Evolutionary conservation across 2,329 filamentous ascomycete species (phyloP).

Genomic region (Cladorrhinum sp.): DNA sequence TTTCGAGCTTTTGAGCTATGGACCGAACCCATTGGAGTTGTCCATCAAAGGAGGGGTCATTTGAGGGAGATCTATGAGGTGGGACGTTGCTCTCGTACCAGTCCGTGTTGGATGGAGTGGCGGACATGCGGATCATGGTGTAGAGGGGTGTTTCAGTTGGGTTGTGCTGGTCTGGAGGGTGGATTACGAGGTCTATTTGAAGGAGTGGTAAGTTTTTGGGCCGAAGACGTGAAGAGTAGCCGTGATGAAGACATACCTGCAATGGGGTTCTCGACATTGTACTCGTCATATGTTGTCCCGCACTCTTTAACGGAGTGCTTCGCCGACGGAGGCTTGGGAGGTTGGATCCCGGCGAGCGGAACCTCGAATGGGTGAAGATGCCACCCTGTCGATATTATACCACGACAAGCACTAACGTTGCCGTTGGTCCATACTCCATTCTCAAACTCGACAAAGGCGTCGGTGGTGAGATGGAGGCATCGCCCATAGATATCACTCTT

Average conservation of each 20-base stretch:
- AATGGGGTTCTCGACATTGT: slow-evolving; percentile 43
- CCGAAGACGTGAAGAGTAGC: background rate
- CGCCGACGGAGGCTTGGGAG: slow-evolving; percentile 11
- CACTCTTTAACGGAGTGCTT: slow-evolving; percentile 45
- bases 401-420: slow-evolving; percentile 44
- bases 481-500: slow-evolving; percentile 44
- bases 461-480: slow-evolving; percentile 49
- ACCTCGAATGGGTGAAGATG: slow-evolving; percentile 51
- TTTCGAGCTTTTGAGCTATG: slow-evolving; percentile 43
- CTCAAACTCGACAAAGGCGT: slow-evolving; percentile 57
- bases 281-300: slow-evolving; percentile 41
- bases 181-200: slow-evolving; percentile 47
- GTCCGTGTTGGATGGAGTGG: slow-evolving; percentile 47
- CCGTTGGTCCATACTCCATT: slow-evolving; percentile 46
- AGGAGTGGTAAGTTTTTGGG: background rate
- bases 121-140: slow-evolving; percentile 52
- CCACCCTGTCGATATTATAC: slow-evolving; percentile 52
- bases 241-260: slow-evolving; percentile 35
- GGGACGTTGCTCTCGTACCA: slow-evolving; percentile 54
- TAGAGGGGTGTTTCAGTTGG: slow-evolving; percentile 43
- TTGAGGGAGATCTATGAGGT: slow-evolving; percentile 20
- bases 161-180: slow-evolving; percentile 35
- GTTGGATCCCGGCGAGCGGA: slow-evolving; percentile 34
- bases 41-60: slow-evolving; percentile 13
- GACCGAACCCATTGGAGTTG: slow-evolving; percentile 47